Evolutionary conservation across 73 alveolate genomes (phyloP).

Genomic region (Durusdinium trenchii): DNA sequence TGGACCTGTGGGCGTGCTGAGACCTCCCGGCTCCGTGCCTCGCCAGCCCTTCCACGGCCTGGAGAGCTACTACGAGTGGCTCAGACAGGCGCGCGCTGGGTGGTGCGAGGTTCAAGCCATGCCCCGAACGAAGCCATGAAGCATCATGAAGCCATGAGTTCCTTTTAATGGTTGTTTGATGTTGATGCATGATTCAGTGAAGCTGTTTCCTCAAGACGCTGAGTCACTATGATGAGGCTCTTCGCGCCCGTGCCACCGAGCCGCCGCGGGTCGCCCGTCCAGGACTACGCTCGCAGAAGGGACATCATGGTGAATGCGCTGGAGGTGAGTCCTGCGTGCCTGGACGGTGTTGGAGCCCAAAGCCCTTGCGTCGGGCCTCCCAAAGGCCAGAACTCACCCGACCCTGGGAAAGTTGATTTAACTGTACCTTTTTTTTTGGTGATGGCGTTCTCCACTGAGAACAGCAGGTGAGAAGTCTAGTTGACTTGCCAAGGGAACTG

Average conservation of each 20-base stretch:
- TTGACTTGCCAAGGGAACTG: too few relatives aligned
- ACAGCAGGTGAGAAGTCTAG: too few relatives aligned
- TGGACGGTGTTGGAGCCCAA: not conserved
- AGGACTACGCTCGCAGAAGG: constrained; percentile 73
- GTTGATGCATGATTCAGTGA: not conserved
- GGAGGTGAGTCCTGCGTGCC: not conserved
- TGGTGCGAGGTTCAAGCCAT: not conserved
- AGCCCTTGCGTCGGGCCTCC: too few relatives aligned
- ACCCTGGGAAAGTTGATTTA: too few relatives aligned
- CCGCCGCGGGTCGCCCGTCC: not conserved
- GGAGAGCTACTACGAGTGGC: constrained; percentile 90
- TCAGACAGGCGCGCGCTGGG: constrained; percentile 50
- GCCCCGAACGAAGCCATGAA: too few relatives aligned
- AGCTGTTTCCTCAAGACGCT: not conserved
- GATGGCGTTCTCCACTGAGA: too few relatives aligned
- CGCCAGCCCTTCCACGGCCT: constrained; percentile 69
- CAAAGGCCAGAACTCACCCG: too few relatives aligned
- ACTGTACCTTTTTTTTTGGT: too few relatives aligned
- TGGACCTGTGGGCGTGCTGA: too few relatives aligned
- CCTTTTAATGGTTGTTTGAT: not conserved
- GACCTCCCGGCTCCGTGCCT: not conserved
- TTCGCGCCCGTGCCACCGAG: not conserved
- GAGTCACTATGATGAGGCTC: not conserved
- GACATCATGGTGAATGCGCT: constrained; percentile 68
- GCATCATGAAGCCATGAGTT: too few relatives aligned